Evolutionary conservation across 192 early-diverging fungal species (phyloP), one percentile per base, ranked within the genome.

Genomic region (Diversispora epigaea): DNA sequence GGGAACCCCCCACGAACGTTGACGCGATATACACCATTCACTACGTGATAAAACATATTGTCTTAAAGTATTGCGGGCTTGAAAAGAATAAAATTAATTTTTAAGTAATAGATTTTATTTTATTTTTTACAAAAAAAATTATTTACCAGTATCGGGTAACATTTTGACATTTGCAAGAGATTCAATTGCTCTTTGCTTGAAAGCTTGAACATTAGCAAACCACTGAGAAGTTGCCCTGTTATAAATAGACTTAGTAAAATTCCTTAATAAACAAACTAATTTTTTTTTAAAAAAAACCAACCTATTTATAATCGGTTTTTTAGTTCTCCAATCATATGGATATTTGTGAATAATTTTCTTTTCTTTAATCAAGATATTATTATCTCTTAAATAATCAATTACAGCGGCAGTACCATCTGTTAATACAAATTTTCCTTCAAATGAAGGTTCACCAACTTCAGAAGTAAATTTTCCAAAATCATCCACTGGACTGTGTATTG

Each of bases 1-100:
- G 2, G 92, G 91, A 7, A 94, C 91, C 32, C 92, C 92, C 92
- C 92, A 94, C 8, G 90, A 85, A 22, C 91, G 83, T 79, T 94
- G 92, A 15, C 92, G 85, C 41, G 92, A 94, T 54, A 94, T 93
- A 78, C 91, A 94, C 92, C 92, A 94, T 80, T 94, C 92, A 41
- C 84, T 87, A 32, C 92, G 81, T 9, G 88, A 88, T 9, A 84
- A 77, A 19, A 89, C 86, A 83, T 91, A 94, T 43, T 85, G 82
- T 71, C 87, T 80, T 41, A 94, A 75, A 3, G 91, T 85, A 46
- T 78, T 80, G 63, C 79, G 68, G 17, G 79, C 57, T 64, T 54
- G 32, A 63, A 57, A 57, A 32, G 6, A 43, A 43, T 72, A 10
- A 69, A 17, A 21, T 15, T 64, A 3, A 43, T 40, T 3, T n/a